Evolutionary conservation across 139 green algal species (phyloP).

Genomic region (Volvox reticuliferus): DNA sequence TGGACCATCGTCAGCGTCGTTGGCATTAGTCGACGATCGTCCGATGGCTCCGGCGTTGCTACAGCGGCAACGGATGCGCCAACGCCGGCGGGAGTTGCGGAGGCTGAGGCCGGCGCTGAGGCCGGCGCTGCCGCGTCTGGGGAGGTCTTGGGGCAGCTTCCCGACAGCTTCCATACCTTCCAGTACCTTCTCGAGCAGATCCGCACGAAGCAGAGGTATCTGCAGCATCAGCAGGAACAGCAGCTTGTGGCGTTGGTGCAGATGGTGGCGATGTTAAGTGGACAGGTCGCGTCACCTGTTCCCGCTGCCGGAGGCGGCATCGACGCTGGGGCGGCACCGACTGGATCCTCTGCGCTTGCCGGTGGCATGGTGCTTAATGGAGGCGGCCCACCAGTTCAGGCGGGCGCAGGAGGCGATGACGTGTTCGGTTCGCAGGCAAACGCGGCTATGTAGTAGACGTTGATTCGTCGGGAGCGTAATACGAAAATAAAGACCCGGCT

Average conservation of each 20-base stretch:
- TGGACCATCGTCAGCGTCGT: conserved; percentile 32
- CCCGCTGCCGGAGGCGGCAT: background rate
- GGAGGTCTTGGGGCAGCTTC: conserved; percentile 33
- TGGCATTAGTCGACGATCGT: background rate
- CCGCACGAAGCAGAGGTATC: conserved; percentile 20
- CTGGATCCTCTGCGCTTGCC: background rate
- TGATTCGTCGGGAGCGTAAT: too few species aligned
- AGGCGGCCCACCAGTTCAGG: background rate
- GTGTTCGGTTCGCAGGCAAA: background rate
- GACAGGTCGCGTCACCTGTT: background rate
- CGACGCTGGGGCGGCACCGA: background rate
- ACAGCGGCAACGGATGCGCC: background rate
- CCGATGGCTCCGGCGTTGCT: background rate
- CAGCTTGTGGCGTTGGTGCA: conserved; percentile 22
- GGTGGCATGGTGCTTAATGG: background rate
- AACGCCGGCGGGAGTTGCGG: conserved; percentile 27
- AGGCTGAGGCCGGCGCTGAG: background rate
- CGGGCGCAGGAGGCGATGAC: background rate
- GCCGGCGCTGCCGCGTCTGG: background rate
- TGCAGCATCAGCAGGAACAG: conserved; percentile 31
- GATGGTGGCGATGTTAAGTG: background rate
- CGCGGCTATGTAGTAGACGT: too few species aligned
- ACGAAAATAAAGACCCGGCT: too few species aligned
- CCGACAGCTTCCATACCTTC: conserved; percentile 43
- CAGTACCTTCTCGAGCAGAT: conserved; percentile 41